Evolutionary conservation across 257 asterid species (phyloP), one percentile per base, ranked within the genome.

Genomic region (Coffea eugenioides): DNA sequence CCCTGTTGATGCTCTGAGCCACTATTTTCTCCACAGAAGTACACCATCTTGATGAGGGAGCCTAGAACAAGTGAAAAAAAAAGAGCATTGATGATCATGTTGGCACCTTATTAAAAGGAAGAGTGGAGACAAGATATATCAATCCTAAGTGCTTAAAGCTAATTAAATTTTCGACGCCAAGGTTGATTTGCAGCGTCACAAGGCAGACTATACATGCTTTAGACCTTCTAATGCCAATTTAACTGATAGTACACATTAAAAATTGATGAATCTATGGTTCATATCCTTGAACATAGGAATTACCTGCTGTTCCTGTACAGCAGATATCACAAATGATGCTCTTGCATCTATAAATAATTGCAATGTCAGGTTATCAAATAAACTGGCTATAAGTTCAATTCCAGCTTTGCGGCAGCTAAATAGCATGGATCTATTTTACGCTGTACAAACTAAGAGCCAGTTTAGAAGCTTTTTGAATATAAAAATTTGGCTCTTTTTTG

Each of bases 11-110:
- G 79, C 20, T 25, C 78, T 57, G 82, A 73, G 79, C 82, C 65
- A 61, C 45, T 75, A 67, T 78, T 79, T 73, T 74, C 76, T 77
- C 80, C 85, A 73, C 88, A 88, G 86, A 93, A 90, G 89, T 88
- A 93, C 56, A 90, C 98, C 85, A 92, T 78, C 88, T 94, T 94
- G 84, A 94, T 84, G 39, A 94, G 94, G 80, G 99, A 79, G 72
- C 99, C 99, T 94, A 39, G 4, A 39, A 39, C 81, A 69, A 80
- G 14, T 80, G 71, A 66, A 74, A 54, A 41, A 75, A 76, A 68
- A 59, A 36, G 34, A 56, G 66, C 23, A 68, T 27, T 9, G 49
- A 49, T 76, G 62, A 66, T 21, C 16, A 69, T 25, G 23, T 12
- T 49, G 52, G n/a, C 21, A 15, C 18, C 5, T 13, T 23, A 56